These are phyloP conservation scores for Fusarium sp. DNA, from an alignment of 2,329 filamentous ascomycete genomes.

Conservation along the genomic window DNA sequence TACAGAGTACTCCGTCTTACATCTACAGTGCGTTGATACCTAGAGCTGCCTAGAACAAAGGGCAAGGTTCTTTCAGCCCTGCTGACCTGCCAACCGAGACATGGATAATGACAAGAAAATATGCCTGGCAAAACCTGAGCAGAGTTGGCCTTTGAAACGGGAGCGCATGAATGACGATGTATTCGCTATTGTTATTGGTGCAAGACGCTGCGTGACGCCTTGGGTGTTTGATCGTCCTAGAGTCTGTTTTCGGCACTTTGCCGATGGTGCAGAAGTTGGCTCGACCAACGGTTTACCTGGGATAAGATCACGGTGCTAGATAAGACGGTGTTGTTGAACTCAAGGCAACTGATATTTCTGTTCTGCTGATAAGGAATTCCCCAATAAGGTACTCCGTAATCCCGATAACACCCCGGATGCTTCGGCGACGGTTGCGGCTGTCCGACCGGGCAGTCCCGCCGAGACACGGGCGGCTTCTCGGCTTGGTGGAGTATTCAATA, in stretches of 20 bases:
- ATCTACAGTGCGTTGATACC: conserved; percentile 11
- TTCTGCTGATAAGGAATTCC: conserved; percentile 12
- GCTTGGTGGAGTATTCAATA: neutral
- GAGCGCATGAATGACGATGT: conserved; percentile 17
- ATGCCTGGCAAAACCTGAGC: conserved; percentile 1
- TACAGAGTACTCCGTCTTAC: neutral
- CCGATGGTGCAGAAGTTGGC: conserved; percentile 1
- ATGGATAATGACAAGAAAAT: conserved; percentile 8
- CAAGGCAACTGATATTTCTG: neutral
- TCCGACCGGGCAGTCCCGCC: no score
- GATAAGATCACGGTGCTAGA: conserved; percentile 18
- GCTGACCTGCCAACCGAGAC: conserved; percentile 20
- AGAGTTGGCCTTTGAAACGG: conserved; percentile 5
- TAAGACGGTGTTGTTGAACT: neutral
- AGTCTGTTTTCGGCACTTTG: conserved; percentile 15
- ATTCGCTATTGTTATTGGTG: neutral
- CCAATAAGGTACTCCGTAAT: conserved; percentile 15
- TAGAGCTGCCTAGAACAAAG: conserved; percentile 24
- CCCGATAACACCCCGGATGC: conserved; percentile 32
- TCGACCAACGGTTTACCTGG: conserved; percentile 3
- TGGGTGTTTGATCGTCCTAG: conserved; percentile 23
- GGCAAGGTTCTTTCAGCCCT: conserved; percentile 31
- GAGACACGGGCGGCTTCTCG: neutral
- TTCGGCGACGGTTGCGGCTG: conserved; percentile 2
- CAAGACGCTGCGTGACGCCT: conserved; percentile 12